Base-by-base conservation (phyloP, 192 early-diverging fungal species). In the Entrophospora sp. region DNA sequence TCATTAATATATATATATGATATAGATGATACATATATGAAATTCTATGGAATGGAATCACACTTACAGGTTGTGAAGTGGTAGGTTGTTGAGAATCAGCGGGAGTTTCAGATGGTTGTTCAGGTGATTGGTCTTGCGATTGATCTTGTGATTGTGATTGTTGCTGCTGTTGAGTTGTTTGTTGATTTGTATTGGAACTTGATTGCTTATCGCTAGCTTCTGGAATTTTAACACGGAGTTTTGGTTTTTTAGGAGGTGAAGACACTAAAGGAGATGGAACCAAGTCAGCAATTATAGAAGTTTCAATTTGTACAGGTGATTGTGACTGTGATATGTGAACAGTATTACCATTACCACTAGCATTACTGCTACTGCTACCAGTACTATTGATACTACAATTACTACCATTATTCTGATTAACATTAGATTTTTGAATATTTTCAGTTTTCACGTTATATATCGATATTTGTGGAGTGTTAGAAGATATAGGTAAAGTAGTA, bases 241-340 rank as follows among this genome's bases (percentile, higher is more conserved):
- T 70, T 55, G 69, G 62, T 28, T 70, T 70, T 24, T 70, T 70
- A 34, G 61, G 42, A 34, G 68, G 45, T 13, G 68, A 46, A 52
- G 68, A 52, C 49, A 62, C 35, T 13, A 69, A 18, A 36, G 60
- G 61, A 7, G 68, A 37, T 37, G 59, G 64, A 4, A 62, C 22
- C 25, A 62, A 8, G 18, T 66, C 64, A 42, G 24, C 34, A 9
- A 27, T 40, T 51, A 22, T 35, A n/a, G 62, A 28, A 20, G 60
- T 30, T 2, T 62, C 60, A 16, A 45, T 43, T 31, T 45, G 22
- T 12, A 27, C 12, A 12, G 60, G 14, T 27, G 57, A 59, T 20
- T 18, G 60, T 32, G 28, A n/a, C 25, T n/a, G n/a, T n/a, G n/a
- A n/a, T n/a, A n/a, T n/a, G n/a, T n/a, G n/a, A n/a, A n/a, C n/a